Evolutionary conservation across 441 rosid genomes (phyloP).

Genomic region (Corymbia citriodora): DNA sequence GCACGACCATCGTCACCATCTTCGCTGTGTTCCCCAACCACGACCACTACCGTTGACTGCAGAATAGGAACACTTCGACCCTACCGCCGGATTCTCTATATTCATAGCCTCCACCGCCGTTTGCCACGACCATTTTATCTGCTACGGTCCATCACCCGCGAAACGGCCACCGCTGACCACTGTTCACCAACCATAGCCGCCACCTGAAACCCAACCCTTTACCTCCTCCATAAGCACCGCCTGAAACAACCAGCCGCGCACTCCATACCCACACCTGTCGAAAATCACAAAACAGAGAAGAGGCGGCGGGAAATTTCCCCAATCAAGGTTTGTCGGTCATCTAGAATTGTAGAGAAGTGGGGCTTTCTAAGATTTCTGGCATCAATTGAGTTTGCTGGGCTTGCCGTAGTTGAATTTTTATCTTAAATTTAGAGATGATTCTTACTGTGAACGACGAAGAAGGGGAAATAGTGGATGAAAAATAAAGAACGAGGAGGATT

Average conservation of each 20-base stretch:
- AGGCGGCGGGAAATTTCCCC: not conserved
- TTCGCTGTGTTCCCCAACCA: not conserved
- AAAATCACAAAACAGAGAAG: not conserved
- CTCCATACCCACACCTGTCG: not conserved
- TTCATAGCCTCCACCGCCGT: not conserved
- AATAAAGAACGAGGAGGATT: not conserved
- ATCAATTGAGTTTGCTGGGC: not conserved
- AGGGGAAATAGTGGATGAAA: not conserved
- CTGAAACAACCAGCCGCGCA: not conserved
- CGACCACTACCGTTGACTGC: not conserved
- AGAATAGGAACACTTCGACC: not conserved
- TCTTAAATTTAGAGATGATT: not conserved
- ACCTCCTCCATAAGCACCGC: not conserved
- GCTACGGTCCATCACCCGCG: too few species aligned
- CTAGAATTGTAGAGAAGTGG: not conserved
- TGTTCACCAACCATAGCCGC: not conserved
- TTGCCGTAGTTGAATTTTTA: too few species aligned
- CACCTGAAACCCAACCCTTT: not conserved
- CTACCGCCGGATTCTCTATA: not conserved
- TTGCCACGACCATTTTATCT: too few species aligned
- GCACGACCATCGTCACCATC: not conserved
- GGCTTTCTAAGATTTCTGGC: not conserved
- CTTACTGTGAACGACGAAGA: not conserved
- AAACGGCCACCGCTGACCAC: not conserved
- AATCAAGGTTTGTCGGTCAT: not conserved